Percentiles rank a stretch among this genome's conserved stretches.
Evolutionary conservation across 805 yeast species (phyloP).

Genomic region (Suhomyces prunicola): DNA sequence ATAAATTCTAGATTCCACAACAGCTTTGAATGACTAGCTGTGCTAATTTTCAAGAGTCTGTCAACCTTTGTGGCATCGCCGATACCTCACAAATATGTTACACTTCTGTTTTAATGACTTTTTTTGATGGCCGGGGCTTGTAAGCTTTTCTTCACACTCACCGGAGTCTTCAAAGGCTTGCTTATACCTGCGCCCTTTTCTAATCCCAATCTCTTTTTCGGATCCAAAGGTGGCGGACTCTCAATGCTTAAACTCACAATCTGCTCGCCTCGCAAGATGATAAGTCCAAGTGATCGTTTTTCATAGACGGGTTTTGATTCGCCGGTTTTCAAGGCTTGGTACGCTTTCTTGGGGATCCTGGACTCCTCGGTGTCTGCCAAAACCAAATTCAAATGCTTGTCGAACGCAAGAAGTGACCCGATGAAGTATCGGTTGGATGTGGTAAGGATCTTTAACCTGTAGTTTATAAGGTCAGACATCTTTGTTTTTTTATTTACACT

Average conservation of each 20-base stretch:
- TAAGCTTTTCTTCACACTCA: slow-evolving; percentile 22
- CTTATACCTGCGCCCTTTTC: slow-evolving; percentile 21
- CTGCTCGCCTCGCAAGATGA: slow-evolving; percentile 85
- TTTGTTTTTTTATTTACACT: slow-evolving; percentile 29
- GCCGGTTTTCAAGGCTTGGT: slow-evolving; percentile 28
- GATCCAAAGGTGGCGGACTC: slow-evolving; percentile 50
- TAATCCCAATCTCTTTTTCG: slow-evolving; percentile 29
- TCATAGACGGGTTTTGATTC: slow-evolving; percentile 46
- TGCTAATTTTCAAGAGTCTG: too few species aligned
- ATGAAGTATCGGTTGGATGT: slow-evolving; percentile 74
- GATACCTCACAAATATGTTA: too few species aligned
- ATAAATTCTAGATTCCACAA: too few species aligned
- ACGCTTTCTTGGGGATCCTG: slow-evolving; percentile 65
- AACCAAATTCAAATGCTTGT: slow-evolving; percentile 84
- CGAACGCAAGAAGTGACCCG: slow-evolving; percentile 85
- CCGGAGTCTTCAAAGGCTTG: slow-evolving; percentile 36
- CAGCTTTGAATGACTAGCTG: too few species aligned
- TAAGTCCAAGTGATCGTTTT: slow-evolving; percentile 74
- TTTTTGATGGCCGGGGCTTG: slow-evolving; percentile 20
- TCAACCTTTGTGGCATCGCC: too few species aligned
- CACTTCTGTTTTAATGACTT: too few species aligned
- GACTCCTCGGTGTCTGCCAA: slow-evolving; percentile 81
- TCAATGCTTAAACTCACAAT: slow-evolving; percentile 71
- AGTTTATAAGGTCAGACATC: slow-evolving; percentile 67
- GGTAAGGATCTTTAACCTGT: slow-evolving; percentile 68